These are phyloP conservation scores for Epithemia pelagica DNA, from an alignment of 108 stramenopile genomes.

Conservation along the genomic window DNA sequence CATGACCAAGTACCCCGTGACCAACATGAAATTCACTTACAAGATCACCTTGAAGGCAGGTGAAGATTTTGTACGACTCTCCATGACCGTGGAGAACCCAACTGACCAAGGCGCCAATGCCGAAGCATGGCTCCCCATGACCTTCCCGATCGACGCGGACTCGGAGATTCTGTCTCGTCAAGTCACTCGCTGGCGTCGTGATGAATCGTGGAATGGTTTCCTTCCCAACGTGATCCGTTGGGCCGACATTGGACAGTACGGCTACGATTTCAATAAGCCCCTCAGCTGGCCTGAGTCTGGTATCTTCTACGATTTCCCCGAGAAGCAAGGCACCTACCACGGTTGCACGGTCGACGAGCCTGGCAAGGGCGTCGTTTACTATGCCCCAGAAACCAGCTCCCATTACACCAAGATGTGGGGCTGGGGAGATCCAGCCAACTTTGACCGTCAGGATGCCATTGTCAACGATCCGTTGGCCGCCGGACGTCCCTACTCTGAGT, in stretches of 20 bases:
- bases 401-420: slow-evolving; percentile 22
- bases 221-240: background rate
- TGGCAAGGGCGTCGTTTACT: slow-evolving; percentile 10
- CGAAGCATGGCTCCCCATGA: slow-evolving; percentile 17
- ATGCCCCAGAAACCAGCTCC: background rate
- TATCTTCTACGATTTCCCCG: slow-evolving; percentile 18
- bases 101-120: background rate
- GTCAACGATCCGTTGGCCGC: slow-evolving; percentile 5
- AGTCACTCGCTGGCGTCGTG: slow-evolving; percentile 9
- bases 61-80: slow-evolving; percentile 11
- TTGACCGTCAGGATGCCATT: slow-evolving; percentile 3
- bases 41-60: slow-evolving; percentile 11
- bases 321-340: slow-evolving; percentile 17
- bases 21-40: slow-evolving; percentile 8
- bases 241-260: background rate
- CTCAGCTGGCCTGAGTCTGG: slow-evolving; percentile 12
- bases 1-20: slow-evolving; percentile 10
- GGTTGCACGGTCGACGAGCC: slow-evolving; percentile 2
- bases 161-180: slow-evolving; percentile 15
- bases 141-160: slow-evolving; percentile 9
- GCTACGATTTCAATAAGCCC: slow-evolving; percentile 5
- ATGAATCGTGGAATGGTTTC: background rate
- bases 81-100: slow-evolving; percentile 1
- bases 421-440: slow-evolving; percentile 9
- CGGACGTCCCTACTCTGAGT: slow-evolving; percentile 13